These are phyloP conservation scores for Orbilia javanica DNA, from an alignment of 2,329 filamentous ascomycete genomes.

Conservation along the genomic window DNA sequence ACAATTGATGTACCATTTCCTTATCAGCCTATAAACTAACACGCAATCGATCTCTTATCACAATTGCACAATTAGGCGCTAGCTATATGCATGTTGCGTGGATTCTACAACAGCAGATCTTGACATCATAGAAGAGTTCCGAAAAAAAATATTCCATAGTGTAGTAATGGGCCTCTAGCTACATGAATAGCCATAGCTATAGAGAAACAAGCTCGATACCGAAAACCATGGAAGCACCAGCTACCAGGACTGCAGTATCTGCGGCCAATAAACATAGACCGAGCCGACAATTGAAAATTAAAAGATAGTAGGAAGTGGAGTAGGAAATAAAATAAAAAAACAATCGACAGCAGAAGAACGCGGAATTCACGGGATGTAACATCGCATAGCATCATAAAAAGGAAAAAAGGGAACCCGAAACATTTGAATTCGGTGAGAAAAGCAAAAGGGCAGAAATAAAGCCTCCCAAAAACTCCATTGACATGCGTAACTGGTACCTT, in stretches of 20 bases:
- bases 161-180: not conserved
- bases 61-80: no score
- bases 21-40: no score
- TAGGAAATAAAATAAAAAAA: slow-evolving; percentile 1
- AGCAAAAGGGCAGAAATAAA: slow-evolving; percentile 1
- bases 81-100: not conserved
- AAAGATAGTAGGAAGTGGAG: slow-evolving; percentile 14
- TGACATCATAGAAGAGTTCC: not conserved
- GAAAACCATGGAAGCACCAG: no score
- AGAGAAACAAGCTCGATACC: not conserved
- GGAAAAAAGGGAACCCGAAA: not conserved
- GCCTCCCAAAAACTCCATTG: slow-evolving; percentile 36
- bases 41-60: no score
- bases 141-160: not conserved
- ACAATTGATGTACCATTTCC: no score
- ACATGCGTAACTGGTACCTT: slow-evolving; percentile 48
- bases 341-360: not conserved
- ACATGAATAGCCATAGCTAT: not conserved
- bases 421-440: no score
- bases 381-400: not conserved
- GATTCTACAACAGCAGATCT: not conserved
- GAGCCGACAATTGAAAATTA: not conserved
- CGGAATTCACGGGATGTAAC: not conserved
- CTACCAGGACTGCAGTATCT: not conserved
- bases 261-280: not conserved